Evolutionary conservation across 176 grass and related monocot species (phyloP).

Genomic region (Oryza punctata): DNA sequence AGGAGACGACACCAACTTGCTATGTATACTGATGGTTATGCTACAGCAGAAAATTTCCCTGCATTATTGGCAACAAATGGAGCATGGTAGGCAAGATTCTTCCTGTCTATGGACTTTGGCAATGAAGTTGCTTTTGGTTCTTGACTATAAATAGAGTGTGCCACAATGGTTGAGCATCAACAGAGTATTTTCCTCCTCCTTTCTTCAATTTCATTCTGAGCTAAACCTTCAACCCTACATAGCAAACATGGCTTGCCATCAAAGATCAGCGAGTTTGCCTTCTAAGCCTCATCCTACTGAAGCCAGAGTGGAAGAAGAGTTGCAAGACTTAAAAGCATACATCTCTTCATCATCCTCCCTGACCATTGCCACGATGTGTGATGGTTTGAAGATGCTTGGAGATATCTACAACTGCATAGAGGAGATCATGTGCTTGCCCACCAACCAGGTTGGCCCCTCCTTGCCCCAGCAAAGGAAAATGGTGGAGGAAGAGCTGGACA

Average conservation of each 20-base stretch:
- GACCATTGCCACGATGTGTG: not conserved
- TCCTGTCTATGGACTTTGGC: no score
- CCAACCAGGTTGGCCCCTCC: slow-evolving; percentile 39
- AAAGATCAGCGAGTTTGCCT: slow-evolving; percentile 52
- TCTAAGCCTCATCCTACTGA: slow-evolving; percentile 15
- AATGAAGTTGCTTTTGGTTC: slow-evolving; percentile 7
- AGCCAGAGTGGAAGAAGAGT: slow-evolving; percentile 40
- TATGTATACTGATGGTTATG: no score
- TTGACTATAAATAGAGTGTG: slow-evolving; percentile 37
- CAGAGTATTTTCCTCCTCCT: not conserved
- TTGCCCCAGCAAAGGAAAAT: slow-evolving; percentile 23
- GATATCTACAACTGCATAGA: slow-evolving; percentile 32
- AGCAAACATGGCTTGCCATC: slow-evolving; percentile 49
- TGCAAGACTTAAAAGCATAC: slow-evolving; percentile 19
- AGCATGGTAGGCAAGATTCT: no score
- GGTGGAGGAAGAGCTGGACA: slow-evolving; percentile 44
- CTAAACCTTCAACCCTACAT: not conserved
- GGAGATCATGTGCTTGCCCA: slow-evolving; percentile 43
- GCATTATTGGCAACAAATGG: no score
- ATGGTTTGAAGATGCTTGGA: slow-evolving; percentile 27
- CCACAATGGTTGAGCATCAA: slow-evolving; percentile 8
- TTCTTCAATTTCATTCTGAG: slow-evolving; percentile 6
- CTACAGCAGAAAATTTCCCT: no score
- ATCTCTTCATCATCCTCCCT: slow-evolving; percentile 2
- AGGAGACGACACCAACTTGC: no score